Base-by-base conservation (phyloP, 2,329 filamentous ascomycete species). In the Scedosporium dehoogii region DNA sequence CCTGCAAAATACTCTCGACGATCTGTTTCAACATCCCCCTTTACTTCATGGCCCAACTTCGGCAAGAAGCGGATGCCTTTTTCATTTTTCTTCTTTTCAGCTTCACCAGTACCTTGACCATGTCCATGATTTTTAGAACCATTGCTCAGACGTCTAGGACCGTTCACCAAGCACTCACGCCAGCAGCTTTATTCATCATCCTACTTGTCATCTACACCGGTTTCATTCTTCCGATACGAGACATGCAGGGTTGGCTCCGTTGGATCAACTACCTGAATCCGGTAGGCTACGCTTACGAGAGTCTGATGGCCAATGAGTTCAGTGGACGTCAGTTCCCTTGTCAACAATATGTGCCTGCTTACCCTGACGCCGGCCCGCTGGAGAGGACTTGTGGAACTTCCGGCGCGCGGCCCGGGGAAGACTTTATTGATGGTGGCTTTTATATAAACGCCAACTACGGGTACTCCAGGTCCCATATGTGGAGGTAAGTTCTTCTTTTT, bases 11-110 rank as follows among this genome's bases (percentile, higher is more conserved):
- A 6, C 44, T 74, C 18, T 92, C 92, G 68, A 76, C 85, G 1
- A 81, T 96, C 66, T 75, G 84, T 4, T 96, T 96, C 79, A 96
- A 96, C 71, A 60, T 92, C 29, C 81, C 85, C 1, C 75, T 96
- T 2, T 96, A 96, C 76, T 96, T 96, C 74, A 87, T 97, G 85
- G 88, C 90, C 0, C 89, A 92, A 66, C 78, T 97, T 29, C 84
- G 89, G 62, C 82, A 90, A 60, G 85, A 88, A 65, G 78, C 89
- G 0, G 88, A 87, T 2, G 75, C 86, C 0, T 96, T 94, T 79
- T 96, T 96, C 80, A 89, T 91, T 76, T 96, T 91, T 81, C 74
- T 91, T 63, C 78, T 96, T 60, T 83, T 93, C 70, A 88, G 85
- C 2, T 91, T 93, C 74, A 72, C 82, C 64, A 86, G 85, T 1